Base-by-base conservation (phyloP, 2,329 filamentous ascomycete species). In the Chaetoscypha palmicola region DNA sequence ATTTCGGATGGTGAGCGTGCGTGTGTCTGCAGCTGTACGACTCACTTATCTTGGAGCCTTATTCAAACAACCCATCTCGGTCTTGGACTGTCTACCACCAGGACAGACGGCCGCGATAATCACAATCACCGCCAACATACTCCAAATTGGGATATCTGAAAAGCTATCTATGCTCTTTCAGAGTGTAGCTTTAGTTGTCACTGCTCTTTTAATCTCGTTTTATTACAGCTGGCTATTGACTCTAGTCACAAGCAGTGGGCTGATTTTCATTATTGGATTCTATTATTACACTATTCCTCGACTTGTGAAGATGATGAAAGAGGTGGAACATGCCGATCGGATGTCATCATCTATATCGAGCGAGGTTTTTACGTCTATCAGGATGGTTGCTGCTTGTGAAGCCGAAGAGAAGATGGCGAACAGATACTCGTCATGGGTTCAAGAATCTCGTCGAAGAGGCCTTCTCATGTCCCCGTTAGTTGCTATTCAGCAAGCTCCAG, bases 1-100 rank as follows among this genome's bases (percentile, higher is more conserved):
- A 38, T 78, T 78, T 49, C 74, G 76, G 17, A 72, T 79, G 64
- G 77, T 78, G 49, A 76, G 76, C 23, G 74, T 79, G 41, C 71
- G 76, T 19, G 66, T 80, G 51, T 79, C 76, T 2, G 72, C 76
- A 2, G 73, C 70, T 7, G 71, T 81, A 44, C 69, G 83, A 24
- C 69, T 81, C 30, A 69, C 79, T 51, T 87, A 84, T 52, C 68
- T 87, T n/a, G 67, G 72, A 36, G 68, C 70, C 26, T 71, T 85
- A 4, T 76, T 88, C 37, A 65, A 68, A 2, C 80, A 84, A 63
- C 77, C 77, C 41, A 74, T 85, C 38, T 76, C 81, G 47, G 77
- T 82, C 31, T 76, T 85, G 38, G 81, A 86, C 60, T 74, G 73
- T n/a, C 76, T 79, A 69, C 70, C 74, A 1, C 67, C 77, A 1